Percentiles rank a stretch among this genome's conserved stretches.
These are phyloP conservation scores for Chaetoceros tenuissimus DNA, from an alignment of 108 stramenopile species.

Conservation along the genomic window DNA sequence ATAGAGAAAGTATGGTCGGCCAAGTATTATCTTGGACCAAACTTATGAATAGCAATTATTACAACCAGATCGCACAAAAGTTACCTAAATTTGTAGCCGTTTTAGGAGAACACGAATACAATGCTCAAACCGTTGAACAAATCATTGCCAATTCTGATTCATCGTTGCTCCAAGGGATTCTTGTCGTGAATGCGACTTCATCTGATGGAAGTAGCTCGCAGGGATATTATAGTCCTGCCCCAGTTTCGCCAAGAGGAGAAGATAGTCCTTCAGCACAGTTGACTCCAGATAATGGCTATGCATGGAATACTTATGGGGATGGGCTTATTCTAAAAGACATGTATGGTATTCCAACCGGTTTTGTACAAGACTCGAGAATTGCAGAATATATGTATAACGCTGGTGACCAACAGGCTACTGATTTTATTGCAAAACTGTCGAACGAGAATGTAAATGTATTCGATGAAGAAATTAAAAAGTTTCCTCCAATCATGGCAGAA, in stretches of 20 bases:
- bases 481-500: constrained; percentile 42
- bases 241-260: constrained; percentile 55
- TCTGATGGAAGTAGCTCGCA: constrained; percentile 13
- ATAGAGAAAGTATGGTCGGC: constrained; percentile 42
- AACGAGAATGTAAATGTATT: constrained; percentile 6
- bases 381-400: constrained; percentile 34
- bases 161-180: constrained; percentile 56
- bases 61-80: constrained; percentile 10
- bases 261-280: constrained; percentile 48
- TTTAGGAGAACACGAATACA: constrained; percentile 54
- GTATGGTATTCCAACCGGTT: constrained; percentile 69
- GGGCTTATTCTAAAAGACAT: constrained; percentile 44
- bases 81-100: constrained; percentile 52
- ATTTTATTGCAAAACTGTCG: constrained; percentile 8
- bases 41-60: constrained; percentile 22
- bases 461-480: constrained; percentile 3
- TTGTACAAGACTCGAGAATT: constrained; percentile 33
- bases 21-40: constrained; percentile 30
- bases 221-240: constrained; percentile 36
- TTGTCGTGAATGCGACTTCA: constrained; percentile 36
- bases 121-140: constrained; percentile 22
- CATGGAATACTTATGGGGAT: constrained; percentile 66
- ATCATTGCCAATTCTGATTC: constrained; percentile 19
- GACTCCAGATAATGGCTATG: constrained; percentile 42
- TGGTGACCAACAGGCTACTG: constrained; percentile 20